Base-by-base conservation (phyloP, 495 filamentous ascomycete species). In the Aspergillus cavernicola region DNA sequence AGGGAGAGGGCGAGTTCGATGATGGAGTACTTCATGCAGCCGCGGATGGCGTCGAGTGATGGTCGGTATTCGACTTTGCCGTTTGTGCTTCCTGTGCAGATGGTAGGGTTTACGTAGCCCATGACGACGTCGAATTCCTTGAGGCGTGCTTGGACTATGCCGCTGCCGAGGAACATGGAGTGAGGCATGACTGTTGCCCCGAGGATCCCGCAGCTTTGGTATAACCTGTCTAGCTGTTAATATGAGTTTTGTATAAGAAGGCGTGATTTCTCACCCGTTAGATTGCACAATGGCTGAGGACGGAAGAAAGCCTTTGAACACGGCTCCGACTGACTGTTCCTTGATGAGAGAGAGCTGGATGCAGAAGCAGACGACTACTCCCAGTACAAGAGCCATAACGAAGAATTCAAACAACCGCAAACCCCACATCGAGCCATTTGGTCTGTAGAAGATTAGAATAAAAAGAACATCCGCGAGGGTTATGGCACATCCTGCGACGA, bases 151-250 rank as follows among this genome's bases (percentile, higher is more conserved):
- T 96, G 89, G 0, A 95, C 89, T 40, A 95, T 85, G 10, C 90
- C 91, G 40, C 85, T 89, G n/a, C 91, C 91, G 6, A 96, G 79
- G 60, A 90, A 96, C 24, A 96, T 78, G 42, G 85, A 89, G 67
- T 96, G 91, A 4, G 91, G 91, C 91, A 96, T 96, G 19, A 96
- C 90, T 2, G 91, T 96, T 13, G 91, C 91, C 19, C 91, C 91
- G 10, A 96, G 79, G 57, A 96, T 96, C 51, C 90, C 91, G 62
- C 91, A 96, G 48, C 89, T 86, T 68, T 93, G 88, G 70, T 92
- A 96, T 12, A 96, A 68, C 24, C 88, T 88, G 57, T 55, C 4
- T 1, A 1, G 13, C 53, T 24, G 56, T 65, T 36, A 62, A 50
- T 59, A 37, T 7, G 16, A 3, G 2, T 9, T 12, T 18, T 11